Base-by-base conservation (phyloP, 2,329 filamentous ascomycete genomes). In the Fusarium begoniae region DNA sequence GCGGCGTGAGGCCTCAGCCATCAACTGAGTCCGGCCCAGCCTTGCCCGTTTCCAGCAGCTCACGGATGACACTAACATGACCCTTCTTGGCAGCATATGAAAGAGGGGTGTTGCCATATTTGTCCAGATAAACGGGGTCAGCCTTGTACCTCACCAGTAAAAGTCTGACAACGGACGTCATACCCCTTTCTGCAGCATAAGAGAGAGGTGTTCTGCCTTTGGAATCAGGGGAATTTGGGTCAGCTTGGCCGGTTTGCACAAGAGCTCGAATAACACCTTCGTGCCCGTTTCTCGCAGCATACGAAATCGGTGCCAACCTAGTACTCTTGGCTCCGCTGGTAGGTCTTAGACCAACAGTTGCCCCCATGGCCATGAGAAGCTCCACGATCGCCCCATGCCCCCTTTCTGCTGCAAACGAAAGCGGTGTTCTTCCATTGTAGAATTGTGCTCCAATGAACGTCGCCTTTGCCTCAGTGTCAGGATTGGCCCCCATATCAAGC, bases 281-380 rank as follows among this genome's bases (percentile, higher is more conserved):
- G 24, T 45, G 44, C 5, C 44, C 44, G 12, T 20, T 45, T 3
- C 24, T 20, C 12, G 24, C 44, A 0, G 44, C 44, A 20, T 45
- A 45, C 4, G 8, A 26, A 45, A 45, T 20, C 0, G 43, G 43
- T 13, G 43, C 0, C 0, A 26, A 13, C 0, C 24, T 13, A 1
- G 43, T 7, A 9, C 11, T 20, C 5, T 20, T 0, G 5, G 0
- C 43, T 20, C 20, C 0, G 1, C 1, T 0, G 1, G n/a, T 18
- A 45, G n/a, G 1, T 26, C 0, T 9, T 26, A 13, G 17, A 45
- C 17, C n/a, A 0, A 26, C 6, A 20, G 24, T 45, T 20, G 44
- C 24, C 24, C 44, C 44, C 8, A 4, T 45, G 5, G 3, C 14
- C 2, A 45, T 20, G 1, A 45, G 44, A 26, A 45, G 24, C 44